Conservation (phyloP, 345 rosid species). For the Salix koriyanagi region DNA sequence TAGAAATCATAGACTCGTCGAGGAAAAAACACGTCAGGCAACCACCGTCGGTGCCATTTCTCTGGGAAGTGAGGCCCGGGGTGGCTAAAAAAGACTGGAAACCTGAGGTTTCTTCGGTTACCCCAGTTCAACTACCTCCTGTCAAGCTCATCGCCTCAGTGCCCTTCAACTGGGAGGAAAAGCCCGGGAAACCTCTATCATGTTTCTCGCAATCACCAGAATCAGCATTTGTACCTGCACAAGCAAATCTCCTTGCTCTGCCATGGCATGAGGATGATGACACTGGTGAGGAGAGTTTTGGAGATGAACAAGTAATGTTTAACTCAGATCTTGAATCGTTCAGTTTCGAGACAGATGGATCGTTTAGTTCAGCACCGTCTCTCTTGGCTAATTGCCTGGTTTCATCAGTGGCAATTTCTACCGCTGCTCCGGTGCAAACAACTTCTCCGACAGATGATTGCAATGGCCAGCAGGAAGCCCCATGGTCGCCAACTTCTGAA, state of each 20-base stretch:
- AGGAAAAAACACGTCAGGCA: conserved; percentile 45
- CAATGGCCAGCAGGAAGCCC: conserved; percentile 23
- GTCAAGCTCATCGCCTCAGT: conserved; percentile 60
- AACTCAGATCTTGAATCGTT: conserved; percentile 34
- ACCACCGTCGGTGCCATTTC: conserved; percentile 73
- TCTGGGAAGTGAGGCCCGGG: conserved; percentile 86
- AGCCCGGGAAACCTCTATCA: conserved; percentile 59
- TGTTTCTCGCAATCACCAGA: conserved; percentile 22
- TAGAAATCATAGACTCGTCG: conserved; percentile 11
- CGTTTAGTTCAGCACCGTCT: conserved; percentile 57
- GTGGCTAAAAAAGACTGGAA: conserved; percentile 69
- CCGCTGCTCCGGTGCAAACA: conserved; percentile 38
- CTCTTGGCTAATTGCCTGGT: conserved; percentile 41
- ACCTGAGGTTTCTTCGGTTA: conserved; percentile 32
- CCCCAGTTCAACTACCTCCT: conserved; percentile 34
- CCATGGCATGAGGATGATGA: conserved; percentile 30
- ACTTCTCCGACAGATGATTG: conserved; percentile 18
- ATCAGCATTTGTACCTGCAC: conserved; percentile 13
- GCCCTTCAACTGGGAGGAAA: conserved; percentile 82
- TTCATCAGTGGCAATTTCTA: conserved; percentile 27
- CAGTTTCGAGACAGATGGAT: conserved; percentile 42
- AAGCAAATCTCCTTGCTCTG: conserved; percentile 9
- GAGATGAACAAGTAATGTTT: conserved; percentile 5
- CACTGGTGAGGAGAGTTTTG: conserved; percentile 7
- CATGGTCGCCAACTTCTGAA: conserved; percentile 57